phyloP scores from a whole-genome alignment of 495 filamentous ascomycete species.

The Arthonia radiata region DNA sequence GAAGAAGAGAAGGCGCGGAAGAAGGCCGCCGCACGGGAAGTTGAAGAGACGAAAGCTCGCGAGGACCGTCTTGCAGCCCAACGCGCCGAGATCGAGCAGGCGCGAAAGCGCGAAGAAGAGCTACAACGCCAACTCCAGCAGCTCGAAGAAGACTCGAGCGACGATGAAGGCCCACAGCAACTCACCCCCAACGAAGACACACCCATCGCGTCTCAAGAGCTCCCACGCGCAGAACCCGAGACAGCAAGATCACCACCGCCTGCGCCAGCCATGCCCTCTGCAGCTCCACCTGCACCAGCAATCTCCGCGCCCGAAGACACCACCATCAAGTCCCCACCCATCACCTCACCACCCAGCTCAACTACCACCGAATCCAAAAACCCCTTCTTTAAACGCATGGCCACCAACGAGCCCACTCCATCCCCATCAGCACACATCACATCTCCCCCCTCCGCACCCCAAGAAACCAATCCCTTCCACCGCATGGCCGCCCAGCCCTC shows the following conservation, averaged over 20 bases:
- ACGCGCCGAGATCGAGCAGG: conserved; percentile 76
- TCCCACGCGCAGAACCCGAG: conserved; percentile 18
- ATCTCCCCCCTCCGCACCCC: conserved; percentile 18
- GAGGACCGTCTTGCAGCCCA: conserved; percentile 70
- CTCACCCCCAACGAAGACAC: conserved; percentile 66
- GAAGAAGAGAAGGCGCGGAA: conserved; percentile 80
- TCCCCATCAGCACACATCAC: conserved; percentile 10
- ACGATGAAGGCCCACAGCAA: conserved; percentile 64
- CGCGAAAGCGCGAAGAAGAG: conserved; percentile 67
- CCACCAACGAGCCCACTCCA: no score
- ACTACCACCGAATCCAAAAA: conserved; percentile 43
- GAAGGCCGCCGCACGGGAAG: conserved; percentile 64
- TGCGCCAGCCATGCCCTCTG: conserved; percentile 14
- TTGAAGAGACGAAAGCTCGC: conserved; percentile 70
- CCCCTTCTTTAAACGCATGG: conserved; percentile 57
- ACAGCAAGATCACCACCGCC: conserved; percentile 18
- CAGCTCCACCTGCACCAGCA: conserved; percentile 17
- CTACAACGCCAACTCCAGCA: conserved; percentile 68
- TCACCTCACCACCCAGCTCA: conserved; percentile 11
- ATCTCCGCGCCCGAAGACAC: conserved; percentile 17
- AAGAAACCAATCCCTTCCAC: conserved; percentile 90
- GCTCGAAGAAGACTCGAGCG: conserved; percentile 51
- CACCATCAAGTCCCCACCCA: conserved; percentile 11
- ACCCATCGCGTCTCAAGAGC: conserved; percentile 40
- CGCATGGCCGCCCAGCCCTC: conserved; percentile 34